Conservation (phyloP, 163 green algal species). For the Prototheca wickerhamii region DNA sequence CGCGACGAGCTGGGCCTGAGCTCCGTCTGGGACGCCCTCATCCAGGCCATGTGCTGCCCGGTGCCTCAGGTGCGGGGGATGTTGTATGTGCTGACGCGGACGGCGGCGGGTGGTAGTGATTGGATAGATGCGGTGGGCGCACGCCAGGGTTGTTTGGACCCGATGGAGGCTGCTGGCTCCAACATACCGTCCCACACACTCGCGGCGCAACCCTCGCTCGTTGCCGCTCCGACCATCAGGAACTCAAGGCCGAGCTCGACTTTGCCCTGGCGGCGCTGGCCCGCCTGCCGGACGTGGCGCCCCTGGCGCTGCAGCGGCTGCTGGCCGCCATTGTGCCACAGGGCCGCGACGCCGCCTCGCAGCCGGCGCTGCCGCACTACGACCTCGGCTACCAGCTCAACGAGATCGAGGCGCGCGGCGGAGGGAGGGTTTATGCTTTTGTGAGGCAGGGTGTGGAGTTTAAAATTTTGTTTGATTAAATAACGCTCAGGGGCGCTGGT, state of each 20-base stretch:
- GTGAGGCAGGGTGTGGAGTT: not conserved
- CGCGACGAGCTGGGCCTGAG: conserved; percentile 22
- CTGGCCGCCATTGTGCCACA: conserved; percentile 47
- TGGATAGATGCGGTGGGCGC: too few relatives aligned
- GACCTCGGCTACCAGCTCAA: conserved; percentile 64
- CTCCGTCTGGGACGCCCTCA: conserved; percentile 53
- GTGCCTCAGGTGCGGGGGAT: conserved; percentile 26
- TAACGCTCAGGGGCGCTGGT: too few relatives aligned
- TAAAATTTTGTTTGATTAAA: too few relatives aligned
- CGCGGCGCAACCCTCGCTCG: too few relatives aligned
- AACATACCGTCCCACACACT: too few relatives aligned
- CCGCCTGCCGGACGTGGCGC: conserved; percentile 32
- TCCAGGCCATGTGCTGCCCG: conserved; percentile 74
- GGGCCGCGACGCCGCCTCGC: conserved; percentile 8
- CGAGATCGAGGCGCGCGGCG: conserved; percentile 56
- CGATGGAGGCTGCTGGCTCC: too few relatives aligned
- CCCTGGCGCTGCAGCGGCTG: conserved; percentile 52
- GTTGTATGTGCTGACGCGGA: not conserved
- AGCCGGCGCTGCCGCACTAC: conserved; percentile 18
- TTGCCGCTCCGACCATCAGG: conserved; percentile 14
- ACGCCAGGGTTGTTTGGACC: too few relatives aligned
- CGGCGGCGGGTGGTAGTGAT: not conserved
- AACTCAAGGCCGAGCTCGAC: conserved; percentile 47
- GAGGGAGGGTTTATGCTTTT: not conserved
- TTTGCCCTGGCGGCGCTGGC: conserved; percentile 40